These are phyloP conservation scores for Zalaria sp. DNA, from an alignment of 2,329 filamentous ascomycete genomes.

Conservation along the genomic window DNA sequence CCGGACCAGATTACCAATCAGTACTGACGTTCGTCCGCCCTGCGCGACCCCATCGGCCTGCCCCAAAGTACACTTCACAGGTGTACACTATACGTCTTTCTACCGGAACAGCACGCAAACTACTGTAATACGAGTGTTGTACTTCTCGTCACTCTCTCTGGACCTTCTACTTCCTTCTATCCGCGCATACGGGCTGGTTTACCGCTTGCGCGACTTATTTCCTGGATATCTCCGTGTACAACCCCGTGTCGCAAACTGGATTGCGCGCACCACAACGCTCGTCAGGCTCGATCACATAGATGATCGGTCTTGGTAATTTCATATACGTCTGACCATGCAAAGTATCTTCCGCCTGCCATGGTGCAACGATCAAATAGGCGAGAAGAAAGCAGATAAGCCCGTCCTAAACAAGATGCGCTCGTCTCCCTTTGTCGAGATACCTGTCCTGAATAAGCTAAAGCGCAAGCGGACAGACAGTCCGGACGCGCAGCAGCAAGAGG, in stretches of 20 bases:
- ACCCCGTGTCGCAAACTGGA: not conserved
- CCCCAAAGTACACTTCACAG: not conserved
- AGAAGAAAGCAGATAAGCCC: slow-evolving; percentile 29
- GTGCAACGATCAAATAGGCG: slow-evolving; percentile 25
- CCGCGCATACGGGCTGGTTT: not conserved
- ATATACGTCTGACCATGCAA: slow-evolving; percentile 24
- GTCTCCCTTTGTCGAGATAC: slow-evolving; percentile 31
- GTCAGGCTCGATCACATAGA: not conserved
- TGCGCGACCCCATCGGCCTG: not conserved
- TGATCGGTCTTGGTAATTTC: not conserved
- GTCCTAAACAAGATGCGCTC: slow-evolving; percentile 26
- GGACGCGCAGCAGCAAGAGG: slow-evolving; percentile 16
- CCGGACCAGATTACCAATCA: not conserved
- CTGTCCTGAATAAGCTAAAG: slow-evolving; percentile 39
- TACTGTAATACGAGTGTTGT: not conserved
- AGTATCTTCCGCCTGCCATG: slow-evolving; percentile 37
- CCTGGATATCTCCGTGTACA: not conserved
- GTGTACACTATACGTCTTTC: not conserved
- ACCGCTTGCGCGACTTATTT: not conserved
- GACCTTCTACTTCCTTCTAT: not conserved
- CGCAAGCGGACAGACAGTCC: slow-evolving; percentile 41
- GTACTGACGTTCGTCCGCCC: not conserved
- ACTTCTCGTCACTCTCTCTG: not conserved
- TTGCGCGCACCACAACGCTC: not conserved
- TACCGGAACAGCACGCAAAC: not conserved